phyloP scores from a whole-genome alignment of 192 early-diverging fungal genomes.

The Gaertneriomyces semiglobifer region DNA sequence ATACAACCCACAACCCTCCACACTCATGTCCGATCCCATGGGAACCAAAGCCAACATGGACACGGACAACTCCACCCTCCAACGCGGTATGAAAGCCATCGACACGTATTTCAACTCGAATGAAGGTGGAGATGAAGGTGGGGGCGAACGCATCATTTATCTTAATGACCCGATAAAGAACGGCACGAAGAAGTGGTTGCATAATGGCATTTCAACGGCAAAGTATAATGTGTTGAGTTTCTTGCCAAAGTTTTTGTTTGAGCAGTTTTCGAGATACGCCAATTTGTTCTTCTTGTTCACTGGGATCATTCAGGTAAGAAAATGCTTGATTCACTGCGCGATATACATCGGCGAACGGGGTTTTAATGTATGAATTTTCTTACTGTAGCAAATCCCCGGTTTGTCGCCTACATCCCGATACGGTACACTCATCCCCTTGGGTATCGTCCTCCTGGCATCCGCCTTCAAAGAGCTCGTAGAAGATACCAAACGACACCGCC shows the following conservation, averaged over 20 bases:
- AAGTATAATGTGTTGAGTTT: conserved; percentile 91
- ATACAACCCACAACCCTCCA: too few relatives aligned
- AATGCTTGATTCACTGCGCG: neutral
- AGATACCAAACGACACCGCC: conserved; percentile 57
- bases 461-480: conserved; percentile 93
- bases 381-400: conserved; percentile 77
- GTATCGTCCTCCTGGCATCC: conserved; percentile 81
- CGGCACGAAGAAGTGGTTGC: conserved; percentile 68
- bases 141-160: conserved; percentile 68
- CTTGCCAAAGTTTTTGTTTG: conserved; percentile 87
- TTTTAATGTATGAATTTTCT: neutral
- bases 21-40: too few relatives aligned
- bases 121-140: neutral
- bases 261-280: conserved; percentile 95
- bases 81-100: too few relatives aligned
- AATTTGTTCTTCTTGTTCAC: conserved; percentile 97
- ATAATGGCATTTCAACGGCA: conserved; percentile 89
- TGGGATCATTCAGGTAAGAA: conserved; percentile 64
- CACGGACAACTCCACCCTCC: too few relatives aligned
- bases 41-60: too few relatives aligned
- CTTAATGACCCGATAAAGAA: conserved; percentile 84
- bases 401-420: conserved; percentile 89
- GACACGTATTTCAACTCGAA: neutral
- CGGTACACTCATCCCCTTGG: conserved; percentile 82
- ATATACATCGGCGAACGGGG: neutral